Evolutionary conservation across 129 eudicot genomes (phyloP).

Genomic region (Apium graveolens): DNA sequence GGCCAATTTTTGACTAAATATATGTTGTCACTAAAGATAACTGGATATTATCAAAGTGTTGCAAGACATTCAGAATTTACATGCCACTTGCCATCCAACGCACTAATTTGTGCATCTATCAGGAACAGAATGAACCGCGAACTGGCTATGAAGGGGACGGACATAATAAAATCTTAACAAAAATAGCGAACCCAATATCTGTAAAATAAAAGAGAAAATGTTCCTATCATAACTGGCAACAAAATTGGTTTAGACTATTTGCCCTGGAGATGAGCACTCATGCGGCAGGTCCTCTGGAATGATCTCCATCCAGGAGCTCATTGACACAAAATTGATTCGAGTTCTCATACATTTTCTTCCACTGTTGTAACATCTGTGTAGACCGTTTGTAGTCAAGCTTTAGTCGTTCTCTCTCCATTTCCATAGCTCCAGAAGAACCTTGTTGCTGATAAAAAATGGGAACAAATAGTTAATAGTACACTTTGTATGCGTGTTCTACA

Average conservation of each 20-base stretch:
- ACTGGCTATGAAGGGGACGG: background rate
- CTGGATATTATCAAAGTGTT: background rate
- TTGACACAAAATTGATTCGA: slow-evolving; percentile 60
- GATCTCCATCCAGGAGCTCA: slow-evolving; percentile 41
- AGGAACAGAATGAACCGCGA: background rate
- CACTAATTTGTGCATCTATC: background rate
- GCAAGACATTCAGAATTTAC: background rate
- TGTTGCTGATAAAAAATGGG: slow-evolving; percentile 41
- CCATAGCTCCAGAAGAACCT: slow-evolving; percentile 75
- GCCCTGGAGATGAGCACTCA: background rate
- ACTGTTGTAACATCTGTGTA: slow-evolving; percentile 63
- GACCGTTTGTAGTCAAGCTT: slow-evolving; percentile 51
- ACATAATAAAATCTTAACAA: background rate
- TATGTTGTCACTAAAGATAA: background rate
- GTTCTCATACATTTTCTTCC: slow-evolving; percentile 74
- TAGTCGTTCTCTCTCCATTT: slow-evolving; percentile 69
- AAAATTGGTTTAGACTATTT: background rate
- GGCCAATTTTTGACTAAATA: background rate
- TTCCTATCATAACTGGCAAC: background rate
- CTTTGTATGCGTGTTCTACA: background rate
- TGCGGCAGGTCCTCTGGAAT: background rate
- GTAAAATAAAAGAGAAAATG: background rate
- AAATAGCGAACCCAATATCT: background rate
- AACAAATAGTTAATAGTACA: background rate
- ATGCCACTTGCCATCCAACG: background rate